Evolutionary conservation across 2,329 filamentous ascomycete genomes (phyloP), one percentile per base, ranked within the genome.

Genomic region (Beauveria sp.): DNA sequence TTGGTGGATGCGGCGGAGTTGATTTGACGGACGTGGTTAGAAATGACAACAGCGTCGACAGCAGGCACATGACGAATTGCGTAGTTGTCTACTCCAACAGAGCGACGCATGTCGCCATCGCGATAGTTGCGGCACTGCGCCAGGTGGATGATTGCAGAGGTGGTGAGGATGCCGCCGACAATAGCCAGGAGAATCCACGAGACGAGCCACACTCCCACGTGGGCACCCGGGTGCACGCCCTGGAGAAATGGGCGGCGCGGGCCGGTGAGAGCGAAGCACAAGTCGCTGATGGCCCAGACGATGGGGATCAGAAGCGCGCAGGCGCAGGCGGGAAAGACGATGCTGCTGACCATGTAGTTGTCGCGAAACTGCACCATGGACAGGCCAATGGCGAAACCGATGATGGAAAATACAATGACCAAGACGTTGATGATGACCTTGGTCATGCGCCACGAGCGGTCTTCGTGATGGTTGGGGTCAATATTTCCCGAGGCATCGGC

Each of bases 161-260:
- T 55, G 43, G 64, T 48, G 10, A 66, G 61, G 20, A 67, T 62
- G 24, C 64, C 67, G 40, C 69, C 68, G 2, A 70, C 61, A 14
- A 70, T 30, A 43, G 67, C 51, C n/a, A 70, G 67, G 24, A 67
- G 61, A 7, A 79, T 64, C 72, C 75, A 79, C 59, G 79, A 68
- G 63, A 79, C 55, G 2, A 80, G 74, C 37, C 74, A 75, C 16
- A 77, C 46, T 57, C 67, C 75, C 40, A 80, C 74, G 52, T 79
- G 76, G 8, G 73, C 74, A 28, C 76, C 77, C 0, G 78, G 77
- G 57, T 77, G 75, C 22, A 79, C 75, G 43, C 75, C 73, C 3
- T 64, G 64, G 26, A 70, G 67, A 54, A 66, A 69, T 7, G 68
- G 70, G 43, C 74, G 73, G 18, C 68, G 61, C 41, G 65, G 30